A percentile compares a stretch with the other conserved stretches of the same genome.
These are phyloP conservation scores for Vitis hybrid DNA, from an alignment of 177 flowering plant genomes.

Conservation along the genomic window DNA sequence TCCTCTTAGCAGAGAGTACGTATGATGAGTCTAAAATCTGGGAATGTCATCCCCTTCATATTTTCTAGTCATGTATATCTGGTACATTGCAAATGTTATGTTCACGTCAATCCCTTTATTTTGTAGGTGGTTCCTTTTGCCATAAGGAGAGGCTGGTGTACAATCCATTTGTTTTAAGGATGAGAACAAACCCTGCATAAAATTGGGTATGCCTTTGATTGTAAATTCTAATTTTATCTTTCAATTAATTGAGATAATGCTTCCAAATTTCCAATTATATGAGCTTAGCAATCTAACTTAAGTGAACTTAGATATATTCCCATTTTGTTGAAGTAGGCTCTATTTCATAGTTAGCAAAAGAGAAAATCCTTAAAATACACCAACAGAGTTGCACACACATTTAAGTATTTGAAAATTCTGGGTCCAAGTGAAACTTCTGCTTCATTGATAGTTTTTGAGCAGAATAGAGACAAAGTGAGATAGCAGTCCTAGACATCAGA, in stretches of 20 bases:
- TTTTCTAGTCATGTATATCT: background rate
- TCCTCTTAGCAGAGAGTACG: slow-evolving; percentile 81
- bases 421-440: too few species aligned
- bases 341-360: too few species aligned
- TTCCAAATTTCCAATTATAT: too few species aligned
- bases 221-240: background rate
- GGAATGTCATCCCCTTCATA: background rate
- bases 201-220: slow-evolving; percentile 57
- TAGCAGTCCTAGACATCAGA: too few species aligned
- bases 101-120: background rate
- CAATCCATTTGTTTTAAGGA: slow-evolving; percentile 56
- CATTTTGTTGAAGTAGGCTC: too few species aligned
- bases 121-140: slow-evolving; percentile 82
- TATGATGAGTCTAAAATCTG: slow-evolving; percentile 13
- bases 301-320: too few species aligned
- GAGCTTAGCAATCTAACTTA: too few species aligned
- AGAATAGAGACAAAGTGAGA: too few species aligned
- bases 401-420: too few species aligned
- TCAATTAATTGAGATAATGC: background rate
- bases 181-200: slow-evolving; percentile 48
- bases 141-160: slow-evolving; percentile 36
- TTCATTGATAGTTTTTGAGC: too few species aligned
- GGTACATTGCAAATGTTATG: background rate
- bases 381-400: too few species aligned
- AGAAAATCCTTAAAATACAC: too few species aligned